Conservation (phyloP, 2,329 filamentous ascomycete genomes). For the Colletotrichum sp. region DNA sequence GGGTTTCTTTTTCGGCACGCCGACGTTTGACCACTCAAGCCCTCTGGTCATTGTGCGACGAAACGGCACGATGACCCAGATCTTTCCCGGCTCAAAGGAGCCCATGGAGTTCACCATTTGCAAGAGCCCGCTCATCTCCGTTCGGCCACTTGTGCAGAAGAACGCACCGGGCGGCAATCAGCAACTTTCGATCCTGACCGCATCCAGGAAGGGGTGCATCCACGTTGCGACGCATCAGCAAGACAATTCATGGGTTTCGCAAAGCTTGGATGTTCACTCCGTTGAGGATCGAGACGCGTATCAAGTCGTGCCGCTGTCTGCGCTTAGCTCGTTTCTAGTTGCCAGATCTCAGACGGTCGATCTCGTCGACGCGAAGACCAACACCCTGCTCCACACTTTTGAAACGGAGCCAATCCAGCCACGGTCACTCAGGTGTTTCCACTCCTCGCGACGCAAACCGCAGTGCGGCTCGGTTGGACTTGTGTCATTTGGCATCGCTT, state of each 20-base stretch:
- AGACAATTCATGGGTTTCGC: slow-evolving; percentile 53
- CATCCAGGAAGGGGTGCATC: slow-evolving; percentile 54
- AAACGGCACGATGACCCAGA: slow-evolving; percentile 66
- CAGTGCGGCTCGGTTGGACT: slow-evolving; percentile 61
- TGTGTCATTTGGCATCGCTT: slow-evolving; percentile 67
- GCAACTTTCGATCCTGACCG: slow-evolving; percentile 44
- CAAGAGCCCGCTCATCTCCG: slow-evolving; percentile 55
- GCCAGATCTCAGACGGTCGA: slow-evolving; percentile 63
- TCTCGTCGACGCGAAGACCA: slow-evolving; percentile 50
- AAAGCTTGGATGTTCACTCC: slow-evolving; percentile 45
- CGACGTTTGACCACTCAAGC: slow-evolving; percentile 38
- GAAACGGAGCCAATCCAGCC: slow-evolving; percentile 60
- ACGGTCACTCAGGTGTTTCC: slow-evolving; percentile 64
- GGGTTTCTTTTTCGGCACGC: slow-evolving; percentile 66
- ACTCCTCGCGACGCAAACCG: slow-evolving; percentile 55
- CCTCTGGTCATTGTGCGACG: slow-evolving; percentile 65
- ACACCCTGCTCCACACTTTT: slow-evolving; percentile 64
- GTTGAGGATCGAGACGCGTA: slow-evolving; percentile 50
- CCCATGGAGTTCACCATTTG: slow-evolving; percentile 52
- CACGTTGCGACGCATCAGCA: slow-evolving; percentile 45
- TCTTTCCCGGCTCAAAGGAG: slow-evolving; percentile 51
- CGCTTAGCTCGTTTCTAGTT: slow-evolving; percentile 64
- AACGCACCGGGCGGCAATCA: slow-evolving; percentile 33
- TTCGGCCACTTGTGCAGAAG: slow-evolving; percentile 49
- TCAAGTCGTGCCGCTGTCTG: slow-evolving; percentile 63